These are phyloP conservation scores for Raphanus hybrid DNA, from an alignment of 441 rosid genomes.

Conservation along the genomic window DNA sequence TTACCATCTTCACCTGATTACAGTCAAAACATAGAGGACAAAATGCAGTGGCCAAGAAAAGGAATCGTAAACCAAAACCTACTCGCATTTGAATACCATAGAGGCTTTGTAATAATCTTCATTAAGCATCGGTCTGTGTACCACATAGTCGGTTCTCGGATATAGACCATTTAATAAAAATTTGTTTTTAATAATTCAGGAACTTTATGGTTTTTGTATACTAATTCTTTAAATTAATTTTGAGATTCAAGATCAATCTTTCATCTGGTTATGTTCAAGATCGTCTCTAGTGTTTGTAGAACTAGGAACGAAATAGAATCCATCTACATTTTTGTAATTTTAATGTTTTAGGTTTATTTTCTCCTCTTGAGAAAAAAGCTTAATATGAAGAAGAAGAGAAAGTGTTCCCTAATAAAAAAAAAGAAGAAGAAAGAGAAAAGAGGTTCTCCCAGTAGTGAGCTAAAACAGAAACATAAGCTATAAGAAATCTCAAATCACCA, in stretches of 20 bases:
- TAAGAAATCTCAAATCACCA: background rate
- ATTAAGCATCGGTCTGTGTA: no score
- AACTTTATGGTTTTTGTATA: background rate
- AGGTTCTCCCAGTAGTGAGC: background rate
- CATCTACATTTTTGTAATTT: background rate
- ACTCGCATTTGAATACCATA: background rate
- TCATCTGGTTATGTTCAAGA: no score
- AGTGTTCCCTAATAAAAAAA: no score
- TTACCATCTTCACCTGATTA: slow-evolving; percentile 47
- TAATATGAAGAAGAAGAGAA: background rate
- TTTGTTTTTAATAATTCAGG: background rate
- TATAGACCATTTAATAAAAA: background rate
- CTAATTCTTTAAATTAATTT: background rate
- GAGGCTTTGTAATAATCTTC: background rate
- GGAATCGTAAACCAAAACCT: background rate
- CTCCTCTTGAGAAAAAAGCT: background rate
- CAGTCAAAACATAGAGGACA: slow-evolving; percentile 48
- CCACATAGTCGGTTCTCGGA: background rate
- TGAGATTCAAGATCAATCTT: background rate
- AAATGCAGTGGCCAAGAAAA: background rate
- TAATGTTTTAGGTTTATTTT: background rate
- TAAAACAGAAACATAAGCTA: background rate
- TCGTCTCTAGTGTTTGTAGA: background rate
- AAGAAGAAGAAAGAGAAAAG: background rate
- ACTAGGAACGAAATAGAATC: background rate